Evolutionary conservation across 305 asterid species (phyloP).

Genomic region (Fraxinus sp.): DNA sequence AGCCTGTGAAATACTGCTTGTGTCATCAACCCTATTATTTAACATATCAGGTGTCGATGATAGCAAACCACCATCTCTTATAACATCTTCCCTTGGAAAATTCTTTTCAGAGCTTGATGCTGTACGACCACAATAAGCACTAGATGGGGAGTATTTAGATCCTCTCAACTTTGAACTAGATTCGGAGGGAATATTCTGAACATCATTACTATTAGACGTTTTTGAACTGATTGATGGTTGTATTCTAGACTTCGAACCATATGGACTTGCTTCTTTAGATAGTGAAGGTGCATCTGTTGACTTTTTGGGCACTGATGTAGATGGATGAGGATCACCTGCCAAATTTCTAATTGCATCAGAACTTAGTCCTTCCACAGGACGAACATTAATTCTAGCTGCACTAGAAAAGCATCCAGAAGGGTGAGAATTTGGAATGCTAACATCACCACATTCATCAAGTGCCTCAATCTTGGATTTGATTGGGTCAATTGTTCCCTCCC

Average conservation of each 20-base stretch:
- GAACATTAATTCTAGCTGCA: constrained; percentile 25
- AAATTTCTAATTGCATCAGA: constrained; percentile 27
- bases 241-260: constrained; percentile 27
- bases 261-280: constrained; percentile 29
- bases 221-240: constrained; percentile 28
- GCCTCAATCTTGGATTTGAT: constrained; percentile 40
- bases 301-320: constrained; percentile 29
- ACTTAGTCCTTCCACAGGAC: constrained; percentile 23
- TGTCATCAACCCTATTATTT: constrained; percentile 27
- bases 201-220: constrained; percentile 24
- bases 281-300: constrained; percentile 24
- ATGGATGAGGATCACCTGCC: constrained; percentile 26
- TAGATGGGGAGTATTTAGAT: constrained; percentile 25
- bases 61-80: constrained; percentile 30
- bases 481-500: constrained; percentile 54
- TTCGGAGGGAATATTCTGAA: constrained; percentile 18
- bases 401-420: constrained; percentile 26
- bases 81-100: constrained; percentile 21
- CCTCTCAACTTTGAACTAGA: constrained; percentile 23
- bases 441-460: constrained; percentile 30
- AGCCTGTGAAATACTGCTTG: constrained; percentile 28
- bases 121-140: constrained; percentile 23
- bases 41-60: constrained; percentile 27
- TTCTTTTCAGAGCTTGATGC: not conserved
- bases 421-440: constrained; percentile 26